These are phyloP conservation scores for Rhodotorula sp. DNA, from an alignment of 1,284 basidiomycete species.

Conservation along the genomic window DNA sequence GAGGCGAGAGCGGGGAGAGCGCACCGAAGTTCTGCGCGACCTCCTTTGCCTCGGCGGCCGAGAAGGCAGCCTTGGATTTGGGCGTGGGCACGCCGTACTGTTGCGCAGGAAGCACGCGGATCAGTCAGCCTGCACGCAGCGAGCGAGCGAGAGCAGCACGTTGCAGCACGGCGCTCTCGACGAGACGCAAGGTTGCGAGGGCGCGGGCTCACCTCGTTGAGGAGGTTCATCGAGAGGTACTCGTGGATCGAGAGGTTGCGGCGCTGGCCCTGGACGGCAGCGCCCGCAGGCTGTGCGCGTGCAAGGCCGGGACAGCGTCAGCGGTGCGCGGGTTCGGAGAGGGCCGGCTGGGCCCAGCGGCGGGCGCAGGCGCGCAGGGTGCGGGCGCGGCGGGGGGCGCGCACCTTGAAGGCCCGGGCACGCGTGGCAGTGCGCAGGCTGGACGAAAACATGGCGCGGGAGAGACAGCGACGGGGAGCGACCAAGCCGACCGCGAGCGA, in stretches of 20 bases:
- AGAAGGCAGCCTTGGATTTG: slow-evolving; percentile 81
- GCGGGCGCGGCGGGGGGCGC: background rate
- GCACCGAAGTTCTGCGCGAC: slow-evolving; percentile 84
- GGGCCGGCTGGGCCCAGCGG: background rate
- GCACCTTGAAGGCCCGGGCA: slow-evolving; percentile 31
- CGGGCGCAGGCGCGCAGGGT: no score
- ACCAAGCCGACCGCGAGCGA: no score
- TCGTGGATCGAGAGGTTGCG: slow-evolving; percentile 97
- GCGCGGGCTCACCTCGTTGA: slow-evolving; percentile 73
- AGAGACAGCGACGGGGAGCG: background rate
- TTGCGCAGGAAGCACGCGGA: background rate
- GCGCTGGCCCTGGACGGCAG: slow-evolving; percentile 60
- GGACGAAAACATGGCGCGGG: slow-evolving; percentile 28
- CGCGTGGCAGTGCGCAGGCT: slow-evolving; percentile 32
- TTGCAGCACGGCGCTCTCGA: no score
- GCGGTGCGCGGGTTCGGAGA: background rate
- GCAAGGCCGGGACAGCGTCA: no score
- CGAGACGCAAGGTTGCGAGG: background rate
- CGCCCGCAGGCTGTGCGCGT: slow-evolving; percentile 1
- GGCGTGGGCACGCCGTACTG: slow-evolving; percentile 98
- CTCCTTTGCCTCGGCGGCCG: slow-evolving; percentile 83
- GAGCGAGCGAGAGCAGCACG: background rate
- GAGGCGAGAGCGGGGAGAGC: background rate
- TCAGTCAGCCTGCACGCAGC: background rate
- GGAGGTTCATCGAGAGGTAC: slow-evolving; percentile 91